Evolutionary conservation across 768 basidiomycete species (phyloP).

Genomic region (Leccinum aurantiacum): DNA sequence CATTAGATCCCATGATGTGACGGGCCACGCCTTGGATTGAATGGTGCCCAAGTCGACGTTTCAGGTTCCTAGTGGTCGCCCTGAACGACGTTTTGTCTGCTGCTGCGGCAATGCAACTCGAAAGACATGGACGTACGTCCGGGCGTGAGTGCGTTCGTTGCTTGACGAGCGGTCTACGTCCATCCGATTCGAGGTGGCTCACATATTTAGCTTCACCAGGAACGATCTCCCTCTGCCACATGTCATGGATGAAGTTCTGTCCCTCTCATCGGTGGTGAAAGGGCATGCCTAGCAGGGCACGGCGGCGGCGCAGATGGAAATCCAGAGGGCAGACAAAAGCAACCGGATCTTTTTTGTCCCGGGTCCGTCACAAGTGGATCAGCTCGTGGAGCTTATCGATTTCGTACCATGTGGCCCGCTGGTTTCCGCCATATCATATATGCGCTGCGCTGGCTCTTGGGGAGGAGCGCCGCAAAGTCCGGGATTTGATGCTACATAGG

Average conservation of each 20-base stretch:
- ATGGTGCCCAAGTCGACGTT: slow-evolving; percentile 16
- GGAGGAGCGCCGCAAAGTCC: slow-evolving; percentile 29
- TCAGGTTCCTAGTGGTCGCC: slow-evolving; percentile 7
- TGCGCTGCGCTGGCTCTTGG: not conserved
- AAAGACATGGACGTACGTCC: not conserved
- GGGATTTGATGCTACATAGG: slow-evolving; percentile 17
- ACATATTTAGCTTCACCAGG: slow-evolving; percentile 5
- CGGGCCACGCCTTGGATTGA: slow-evolving; percentile 2
- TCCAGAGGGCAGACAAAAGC: not conserved
- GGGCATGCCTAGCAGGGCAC: not conserved
- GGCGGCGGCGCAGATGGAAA: not conserved
- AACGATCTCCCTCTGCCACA: slow-evolving; percentile 4
- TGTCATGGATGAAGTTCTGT: slow-evolving; percentile 6
- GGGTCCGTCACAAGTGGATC: slow-evolving; percentile 19
- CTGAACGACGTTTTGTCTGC: slow-evolving; percentile 1
- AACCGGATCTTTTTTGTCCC: slow-evolving; percentile 12
- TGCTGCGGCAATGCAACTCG: slow-evolving; percentile 10
- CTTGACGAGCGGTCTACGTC: not conserved
- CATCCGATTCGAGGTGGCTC: not conserved
- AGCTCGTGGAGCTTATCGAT: slow-evolving; percentile 12
- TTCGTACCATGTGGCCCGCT: slow-evolving; percentile 21
- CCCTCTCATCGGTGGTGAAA: not conserved
- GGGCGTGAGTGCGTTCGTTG: slow-evolving; percentile 1
- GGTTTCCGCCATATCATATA: slow-evolving; percentile 19
- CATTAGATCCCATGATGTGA: too few relatives aligned